These are phyloP conservation scores for Monosporozyma yasuniensis DNA, from an alignment of 805 yeast species.

Conservation along the genomic window DNA sequence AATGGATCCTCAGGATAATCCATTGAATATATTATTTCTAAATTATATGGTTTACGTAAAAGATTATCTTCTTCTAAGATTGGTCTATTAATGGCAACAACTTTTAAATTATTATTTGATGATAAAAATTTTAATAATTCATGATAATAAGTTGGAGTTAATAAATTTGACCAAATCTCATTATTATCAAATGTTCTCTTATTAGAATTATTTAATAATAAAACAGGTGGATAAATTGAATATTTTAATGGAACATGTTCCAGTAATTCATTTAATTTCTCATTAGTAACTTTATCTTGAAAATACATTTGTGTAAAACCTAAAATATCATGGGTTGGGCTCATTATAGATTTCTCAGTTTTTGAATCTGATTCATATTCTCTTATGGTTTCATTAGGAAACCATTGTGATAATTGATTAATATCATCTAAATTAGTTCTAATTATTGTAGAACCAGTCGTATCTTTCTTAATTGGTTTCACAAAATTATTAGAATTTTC, in stretches of 20 bases:
- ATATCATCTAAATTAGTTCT: conserved; percentile 14
- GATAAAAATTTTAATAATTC: conserved; percentile 13
- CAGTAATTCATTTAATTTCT: conserved; percentile 7
- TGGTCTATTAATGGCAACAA: conserved; percentile 65
- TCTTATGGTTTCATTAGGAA: conserved; percentile 5
- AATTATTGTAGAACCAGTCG: conserved; percentile 12
- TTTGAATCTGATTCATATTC: conserved; percentile 5
- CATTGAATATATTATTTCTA: conserved; percentile 39
- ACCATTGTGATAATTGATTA: not conserved
- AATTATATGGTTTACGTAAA: conserved; percentile 56
- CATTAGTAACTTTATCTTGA: not conserved
- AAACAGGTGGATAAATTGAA: conserved; percentile 58
- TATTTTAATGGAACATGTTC: conserved; percentile 35
- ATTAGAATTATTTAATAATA: conserved; percentile 44
- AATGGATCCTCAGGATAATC: not conserved
- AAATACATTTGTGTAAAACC: conserved; percentile 2
- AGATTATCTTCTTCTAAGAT: conserved; percentile 41
- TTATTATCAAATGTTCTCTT: conserved; percentile 34
- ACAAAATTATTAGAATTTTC: conserved; percentile 15
- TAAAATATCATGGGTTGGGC: not conserved
- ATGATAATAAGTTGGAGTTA: conserved; percentile 11
- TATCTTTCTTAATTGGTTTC: conserved; percentile 20
- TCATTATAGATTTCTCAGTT: conserved; percentile 1
- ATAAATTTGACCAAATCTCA: conserved; percentile 28
- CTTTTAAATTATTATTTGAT: conserved; percentile 32